These are phyloP conservation scores for Boechera stricta DNA, from an alignment of 345 rosid species.

Conservation along the genomic window DNA sequence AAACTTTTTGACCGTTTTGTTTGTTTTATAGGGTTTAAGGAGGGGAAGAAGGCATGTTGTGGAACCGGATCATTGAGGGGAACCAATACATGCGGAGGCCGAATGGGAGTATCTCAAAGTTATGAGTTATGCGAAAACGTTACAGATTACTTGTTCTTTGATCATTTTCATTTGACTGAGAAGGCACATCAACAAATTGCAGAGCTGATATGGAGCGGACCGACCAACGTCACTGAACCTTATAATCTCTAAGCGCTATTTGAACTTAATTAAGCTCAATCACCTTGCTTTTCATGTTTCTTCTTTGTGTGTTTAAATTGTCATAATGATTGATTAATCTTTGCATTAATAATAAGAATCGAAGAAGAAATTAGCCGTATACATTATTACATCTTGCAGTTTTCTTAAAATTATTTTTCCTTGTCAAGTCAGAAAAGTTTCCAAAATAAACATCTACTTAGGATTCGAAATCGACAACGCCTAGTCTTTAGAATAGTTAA, in stretches of 20 bases:
- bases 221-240: slow-evolving; percentile 37
- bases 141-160: no score
- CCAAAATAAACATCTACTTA: background rate
- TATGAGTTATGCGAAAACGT: slow-evolving; percentile 40
- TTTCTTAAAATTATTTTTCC: no score
- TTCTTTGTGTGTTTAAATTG: background rate
- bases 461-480: background rate
- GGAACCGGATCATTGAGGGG: slow-evolving; percentile 47
- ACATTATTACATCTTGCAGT: background rate
- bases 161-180: no score
- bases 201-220: slow-evolving; percentile 51
- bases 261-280: background rate
- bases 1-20: background rate
- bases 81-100: slow-evolving; percentile 32
- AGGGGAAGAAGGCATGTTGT: slow-evolving; percentile 47
- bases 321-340: background rate
- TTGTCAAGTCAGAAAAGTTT: no score
- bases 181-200: no score
- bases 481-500: background rate
- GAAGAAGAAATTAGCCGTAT: background rate
- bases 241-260: slow-evolving; percentile 45
- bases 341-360: background rate
- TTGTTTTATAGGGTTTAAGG: slow-evolving; percentile 42
- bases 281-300: background rate
- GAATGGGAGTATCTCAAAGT: slow-evolving; percentile 12